Evolutionary conservation across 2,329 filamentous ascomycete species (phyloP).

Genomic region (Ophiostoma perfectum): DNA sequence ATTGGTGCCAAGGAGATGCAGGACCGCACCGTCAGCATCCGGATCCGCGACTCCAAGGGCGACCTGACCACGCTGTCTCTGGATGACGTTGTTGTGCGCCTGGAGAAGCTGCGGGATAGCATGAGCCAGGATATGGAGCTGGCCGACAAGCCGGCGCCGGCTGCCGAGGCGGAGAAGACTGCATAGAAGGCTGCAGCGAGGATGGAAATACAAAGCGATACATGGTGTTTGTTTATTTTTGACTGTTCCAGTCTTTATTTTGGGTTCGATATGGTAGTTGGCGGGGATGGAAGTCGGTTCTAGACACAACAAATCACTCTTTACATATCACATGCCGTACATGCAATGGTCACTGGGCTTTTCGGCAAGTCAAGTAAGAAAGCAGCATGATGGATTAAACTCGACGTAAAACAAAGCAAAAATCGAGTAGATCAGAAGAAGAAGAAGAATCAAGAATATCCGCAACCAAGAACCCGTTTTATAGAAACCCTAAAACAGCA

Average conservation of each 20-base stretch:
- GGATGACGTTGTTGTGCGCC: slow-evolving; percentile 24
- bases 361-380: neutral
- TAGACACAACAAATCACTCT: no score
- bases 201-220: neutral
- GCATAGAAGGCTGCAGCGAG: neutral
- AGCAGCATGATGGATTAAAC: no score
- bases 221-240: neutral
- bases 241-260: neutral
- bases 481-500: neutral
- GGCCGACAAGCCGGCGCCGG: slow-evolving; percentile 14
- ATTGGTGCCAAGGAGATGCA: slow-evolving; percentile 29
- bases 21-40: slow-evolving; percentile 29
- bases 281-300: neutral
- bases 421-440: neutral
- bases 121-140: slow-evolving; percentile 25
- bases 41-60: slow-evolving; percentile 28
- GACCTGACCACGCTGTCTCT: slow-evolving; percentile 26
- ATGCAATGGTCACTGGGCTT: no score
- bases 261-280: neutral
- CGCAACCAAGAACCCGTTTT: neutral
- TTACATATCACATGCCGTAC: no score
- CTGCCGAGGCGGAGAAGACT: neutral
- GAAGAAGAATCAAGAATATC: neutral
- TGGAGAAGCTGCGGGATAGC: slow-evolving; percentile 23
- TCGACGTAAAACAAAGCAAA: no score